Percentiles rank a stretch among this genome's conserved stretches.
These are phyloP conservation scores for Lignosus rhinocerotis DNA, from an alignment of 1,284 basidiomycete genomes.

Conservation along the genomic window DNA sequence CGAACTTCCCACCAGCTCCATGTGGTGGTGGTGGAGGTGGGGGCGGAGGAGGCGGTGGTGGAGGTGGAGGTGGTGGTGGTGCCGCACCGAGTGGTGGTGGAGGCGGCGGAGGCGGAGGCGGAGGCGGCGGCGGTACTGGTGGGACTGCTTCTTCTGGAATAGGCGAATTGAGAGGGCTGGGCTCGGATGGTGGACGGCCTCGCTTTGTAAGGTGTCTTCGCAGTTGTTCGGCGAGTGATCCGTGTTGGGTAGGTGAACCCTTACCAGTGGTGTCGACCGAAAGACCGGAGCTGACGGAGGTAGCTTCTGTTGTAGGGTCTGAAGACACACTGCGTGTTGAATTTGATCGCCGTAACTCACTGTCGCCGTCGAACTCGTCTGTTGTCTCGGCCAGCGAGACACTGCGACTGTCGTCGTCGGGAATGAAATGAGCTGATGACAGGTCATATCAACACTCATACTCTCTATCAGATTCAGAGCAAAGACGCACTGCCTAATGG, in stretches of 20 bases:
- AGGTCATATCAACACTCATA: not conserved
- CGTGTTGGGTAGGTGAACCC: conserved; percentile 37
- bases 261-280: conserved; percentile 18
- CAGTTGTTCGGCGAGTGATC: conserved; percentile 61
- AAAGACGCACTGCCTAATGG: conserved; percentile 30
- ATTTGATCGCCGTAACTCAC: conserved; percentile 41
- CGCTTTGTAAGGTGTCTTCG: conserved; percentile 52
- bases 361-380: conserved; percentile 45
- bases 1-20: conserved; percentile 2
- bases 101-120: conserved; percentile 30
- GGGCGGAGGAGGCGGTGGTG: conserved; percentile 37
- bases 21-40: conserved; percentile 25
- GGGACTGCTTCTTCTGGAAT: conserved; percentile 31
- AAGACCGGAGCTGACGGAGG: conserved; percentile 52
- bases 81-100: conserved; percentile 38
- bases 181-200: conserved; percentile 39
- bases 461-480: conserved; percentile 20
- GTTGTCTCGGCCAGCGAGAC: conserved; percentile 22
- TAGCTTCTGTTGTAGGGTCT: conserved; percentile 47
- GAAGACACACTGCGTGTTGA: conserved; percentile 53
- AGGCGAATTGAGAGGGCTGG: conserved; percentile 34
- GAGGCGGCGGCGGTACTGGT: conserved; percentile 27
- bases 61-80: conserved; percentile 39
- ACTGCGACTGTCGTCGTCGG: conserved; percentile 17
- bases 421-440: conserved; percentile 17